Evolutionary conservation across 2,329 filamentous ascomycete genomes (phyloP).

Genomic region (Spiromastix sp.): DNA sequence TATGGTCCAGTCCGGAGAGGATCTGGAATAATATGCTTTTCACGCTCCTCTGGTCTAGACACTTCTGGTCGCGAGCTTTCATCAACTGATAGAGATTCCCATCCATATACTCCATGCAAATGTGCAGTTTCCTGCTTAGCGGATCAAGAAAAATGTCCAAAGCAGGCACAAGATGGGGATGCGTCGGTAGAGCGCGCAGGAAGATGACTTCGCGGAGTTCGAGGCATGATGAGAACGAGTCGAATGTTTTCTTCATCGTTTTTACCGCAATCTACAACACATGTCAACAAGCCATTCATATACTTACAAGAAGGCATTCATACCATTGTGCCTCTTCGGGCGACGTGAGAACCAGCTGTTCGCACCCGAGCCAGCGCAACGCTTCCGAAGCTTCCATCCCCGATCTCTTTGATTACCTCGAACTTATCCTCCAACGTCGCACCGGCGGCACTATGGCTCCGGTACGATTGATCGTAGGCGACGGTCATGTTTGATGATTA

Average conservation of each 20-base stretch:
- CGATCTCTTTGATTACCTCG: slow-evolving; percentile 94
- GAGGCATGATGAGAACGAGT: slow-evolving; percentile 79
- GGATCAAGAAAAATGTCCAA: slow-evolving; percentile 98
- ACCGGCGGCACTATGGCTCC: slow-evolving; percentile 44
- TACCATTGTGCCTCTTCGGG: slow-evolving; percentile 86
- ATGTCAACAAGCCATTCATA: not conserved
- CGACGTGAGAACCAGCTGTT: slow-evolving; percentile 78
- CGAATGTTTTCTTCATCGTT: slow-evolving; percentile 99
- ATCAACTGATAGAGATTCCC: slow-evolving; percentile 97
- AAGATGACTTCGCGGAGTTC: slow-evolving; percentile 97
- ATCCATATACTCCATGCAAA: slow-evolving; percentile 99
- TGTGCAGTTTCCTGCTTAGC: slow-evolving; percentile 91
- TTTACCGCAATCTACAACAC: slow-evolving; percentile 80
- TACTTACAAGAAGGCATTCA: slow-evolving; percentile 27
- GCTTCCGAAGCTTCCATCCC: slow-evolving; percentile 96
- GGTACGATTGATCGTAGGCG: slow-evolving; percentile 60
- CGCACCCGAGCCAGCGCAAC: slow-evolving; percentile 86
- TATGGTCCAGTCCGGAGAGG: slow-evolving; percentile 89
- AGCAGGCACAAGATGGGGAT: slow-evolving; percentile 90
- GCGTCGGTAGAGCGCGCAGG: slow-evolving; percentile 73
- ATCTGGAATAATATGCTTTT: slow-evolving; percentile 99
- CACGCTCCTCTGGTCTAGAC: slow-evolving; percentile 76
- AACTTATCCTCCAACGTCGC: slow-evolving; percentile 74
- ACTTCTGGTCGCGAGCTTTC: slow-evolving; percentile 96
- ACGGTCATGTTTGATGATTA: slow-evolving; percentile 57